A percentile compares a stretch with the other conserved stretches of the same genome.
Conservation (phyloP, 2,329 filamentous ascomycete species). For the Fusarium fujikuroi region DNA sequence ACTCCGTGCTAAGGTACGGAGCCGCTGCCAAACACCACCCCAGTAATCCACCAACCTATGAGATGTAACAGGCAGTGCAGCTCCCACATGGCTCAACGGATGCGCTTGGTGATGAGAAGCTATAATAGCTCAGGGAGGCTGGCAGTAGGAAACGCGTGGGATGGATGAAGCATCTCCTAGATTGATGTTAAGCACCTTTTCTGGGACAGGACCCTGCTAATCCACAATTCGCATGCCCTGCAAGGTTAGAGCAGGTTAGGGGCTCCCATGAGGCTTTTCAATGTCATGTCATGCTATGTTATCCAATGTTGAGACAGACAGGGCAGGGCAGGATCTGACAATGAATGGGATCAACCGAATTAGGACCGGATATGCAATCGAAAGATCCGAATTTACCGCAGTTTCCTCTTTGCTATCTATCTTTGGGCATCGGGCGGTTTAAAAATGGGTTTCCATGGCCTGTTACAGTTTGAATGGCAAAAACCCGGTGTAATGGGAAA, state of each 20-base stretch:
- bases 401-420: slow-evolving; percentile 13
- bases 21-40: slow-evolving; percentile 39
- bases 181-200: background rate
- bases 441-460: slow-evolving; percentile 29
- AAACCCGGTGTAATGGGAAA: slow-evolving; percentile 37
- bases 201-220: background rate
- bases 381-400: slow-evolving; percentile 31
- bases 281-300: slow-evolving; percentile 25
- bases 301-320: background rate
- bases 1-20: slow-evolving; percentile 29
- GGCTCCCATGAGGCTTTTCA: slow-evolving; percentile 18
- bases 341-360: slow-evolving; percentile 23
- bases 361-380: slow-evolving; percentile 25
- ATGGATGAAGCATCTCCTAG: slow-evolving; percentile 22
- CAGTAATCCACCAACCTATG: slow-evolving; percentile 34
- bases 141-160: slow-evolving; percentile 10
- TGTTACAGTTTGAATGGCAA: slow-evolving; percentile 24
- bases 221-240: slow-evolving; percentile 9
- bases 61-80: slow-evolving; percentile 15
- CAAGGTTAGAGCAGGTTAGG: slow-evolving; percentile 2
- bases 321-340: slow-evolving; percentile 12
- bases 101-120: slow-evolving; percentile 16
- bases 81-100: slow-evolving; percentile 38
- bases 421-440: slow-evolving; percentile 18
- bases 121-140: slow-evolving; percentile 17